Percentiles rank a stretch among this genome's conserved stretches.
Evolutionary conservation across 2,329 filamentous ascomycete species (phyloP).

Genomic region (Neofusicoccum sp.): DNA sequence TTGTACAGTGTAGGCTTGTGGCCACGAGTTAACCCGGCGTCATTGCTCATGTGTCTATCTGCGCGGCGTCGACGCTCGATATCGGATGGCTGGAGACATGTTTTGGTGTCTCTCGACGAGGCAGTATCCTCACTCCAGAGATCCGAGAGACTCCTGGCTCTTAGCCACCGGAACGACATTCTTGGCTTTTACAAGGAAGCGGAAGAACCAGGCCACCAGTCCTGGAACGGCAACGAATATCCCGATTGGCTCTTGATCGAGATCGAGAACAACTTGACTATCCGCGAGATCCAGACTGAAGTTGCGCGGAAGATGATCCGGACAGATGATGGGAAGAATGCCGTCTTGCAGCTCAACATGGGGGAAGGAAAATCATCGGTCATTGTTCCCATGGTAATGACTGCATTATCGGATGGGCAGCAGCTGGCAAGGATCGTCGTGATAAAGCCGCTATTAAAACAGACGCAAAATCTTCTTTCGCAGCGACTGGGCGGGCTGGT

Average conservation of each 20-base stretch:
- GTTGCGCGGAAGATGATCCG: slow-evolving; percentile 61
- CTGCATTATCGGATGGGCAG: slow-evolving; percentile 52
- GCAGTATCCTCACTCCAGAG: slow-evolving; percentile 1
- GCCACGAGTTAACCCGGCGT: not conserved
- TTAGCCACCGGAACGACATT: not conserved
- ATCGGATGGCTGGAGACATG: not conserved
- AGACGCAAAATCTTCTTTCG: slow-evolving; percentile 62
- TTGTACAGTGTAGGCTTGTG: not conserved
- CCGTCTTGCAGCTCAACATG: slow-evolving; percentile 39
- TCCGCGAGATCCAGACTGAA: slow-evolving; percentile 61
- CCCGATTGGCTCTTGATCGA: slow-evolving; percentile 68
- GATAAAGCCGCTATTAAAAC: slow-evolving; percentile 61
- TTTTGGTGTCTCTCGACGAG: not conserved
- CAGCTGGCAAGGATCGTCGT: slow-evolving; percentile 62
- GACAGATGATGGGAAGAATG: not conserved
- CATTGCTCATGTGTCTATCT: not conserved
- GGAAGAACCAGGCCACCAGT: slow-evolving; percentile 50
- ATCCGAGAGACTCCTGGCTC: not conserved
- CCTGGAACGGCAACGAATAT: slow-evolving; percentile 55
- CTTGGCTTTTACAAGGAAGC: slow-evolving; percentile 11
- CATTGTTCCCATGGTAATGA: slow-evolving; percentile 36
- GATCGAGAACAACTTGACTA: slow-evolving; percentile 63
- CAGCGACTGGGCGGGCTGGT: slow-evolving; percentile 58
- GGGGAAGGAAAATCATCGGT: slow-evolving; percentile 37
- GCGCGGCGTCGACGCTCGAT: not conserved